Base-by-base conservation (phyloP, 306 rosid species). In the Malus sylvestris region DNA sequence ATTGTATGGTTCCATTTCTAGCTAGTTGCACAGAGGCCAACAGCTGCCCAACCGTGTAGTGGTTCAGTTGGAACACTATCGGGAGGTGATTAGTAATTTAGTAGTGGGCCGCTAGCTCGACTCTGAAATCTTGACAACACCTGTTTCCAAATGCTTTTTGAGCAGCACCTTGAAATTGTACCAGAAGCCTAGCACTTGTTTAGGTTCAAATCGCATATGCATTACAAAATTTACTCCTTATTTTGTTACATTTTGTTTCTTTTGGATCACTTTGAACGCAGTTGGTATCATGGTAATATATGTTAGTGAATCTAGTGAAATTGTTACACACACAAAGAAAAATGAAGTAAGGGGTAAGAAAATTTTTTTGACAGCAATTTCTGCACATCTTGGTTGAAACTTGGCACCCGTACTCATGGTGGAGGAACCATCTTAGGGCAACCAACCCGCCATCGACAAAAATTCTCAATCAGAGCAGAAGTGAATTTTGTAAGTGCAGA, bases 401-500 rank as follows among this genome's bases (percentile, higher is more conserved):
- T 83, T 38, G 81, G 83, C 83, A 81, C 89, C 81, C 88, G 71
- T 67, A 81, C 89, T 82, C 90, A 72, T 79, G 77, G 74, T 67
- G 87, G 90, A 83, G 86, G 88, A 89, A 76, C 81, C 73, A 29
- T 83, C 67, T 85, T 79, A 69, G 79, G 84, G 80, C 88, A 77
- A 68, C 79, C 80, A 74, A 66, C 73, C 66, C 67, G 71, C 55
- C 86, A 76, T 49, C 88, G 81, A 27, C 80, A 83, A 81, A 80
- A 64, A 30, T 59, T 88, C 70, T 74, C 78, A 29, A 79, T 92
- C 74, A 89, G 80, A 82, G 97, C 97, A 77, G 91, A 92, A 77
- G 87, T 95, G 78, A 72, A 78, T 32, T 95, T 67, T 84, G 95
- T 95, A 58, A 89, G 55, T 64, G 91, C 87, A 74, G 98, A 95